Base-by-base conservation (phyloP, 352 stramenopile genomes). In the Pythium brachiatum region DNA sequence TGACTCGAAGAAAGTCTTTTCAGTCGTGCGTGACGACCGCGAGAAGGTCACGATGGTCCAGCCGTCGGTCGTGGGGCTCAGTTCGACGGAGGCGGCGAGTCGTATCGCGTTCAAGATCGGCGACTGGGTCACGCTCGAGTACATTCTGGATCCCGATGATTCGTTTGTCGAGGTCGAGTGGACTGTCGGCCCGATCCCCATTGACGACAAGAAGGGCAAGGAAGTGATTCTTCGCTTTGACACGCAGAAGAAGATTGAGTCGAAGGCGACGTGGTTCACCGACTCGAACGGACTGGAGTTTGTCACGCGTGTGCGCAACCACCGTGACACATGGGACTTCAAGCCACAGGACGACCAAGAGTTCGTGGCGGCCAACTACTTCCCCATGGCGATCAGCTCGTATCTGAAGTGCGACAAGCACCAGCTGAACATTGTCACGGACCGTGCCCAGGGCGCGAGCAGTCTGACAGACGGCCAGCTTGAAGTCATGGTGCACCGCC, bases 401-500 rank as follows among this genome's bases (percentile, higher is more conserved):
- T 99, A 96, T 63, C 78, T 99, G 60, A 89, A 98, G 70, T 90
- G 98, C 61, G 62, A 80, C 16, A 79, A 85, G 26, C 52, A 68
- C 15, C 82, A 97, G 59, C 70, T 99, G 18, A 91, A 86, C 27
- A 62, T 99, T 20, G 71, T 98, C 32, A 96, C 87, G 6, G 97
- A 99, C 66, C 83, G 94, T 11, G 92, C 95, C 0, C 94, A 99
- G 70, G 97, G 95, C 39, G 87, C 77, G 38, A 82, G 87, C 26
- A 98, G 94, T 61, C 71, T 99, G 12, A 65, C 74, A 41, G 85
- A 98, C 70, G 86, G 86, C 11, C 78, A 95, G 31, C 38, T 99
- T n/a, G 97, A 99, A 75, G 67, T 99, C n/a, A 99, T 99, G 97
- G 89, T 99, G 32, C 96, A 99, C 57, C 90, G 97, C 31, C 88